phyloP scores from a whole-genome alignment of 176 grass and related monocot genomes.

The Paspalum vaginatum region DNA sequence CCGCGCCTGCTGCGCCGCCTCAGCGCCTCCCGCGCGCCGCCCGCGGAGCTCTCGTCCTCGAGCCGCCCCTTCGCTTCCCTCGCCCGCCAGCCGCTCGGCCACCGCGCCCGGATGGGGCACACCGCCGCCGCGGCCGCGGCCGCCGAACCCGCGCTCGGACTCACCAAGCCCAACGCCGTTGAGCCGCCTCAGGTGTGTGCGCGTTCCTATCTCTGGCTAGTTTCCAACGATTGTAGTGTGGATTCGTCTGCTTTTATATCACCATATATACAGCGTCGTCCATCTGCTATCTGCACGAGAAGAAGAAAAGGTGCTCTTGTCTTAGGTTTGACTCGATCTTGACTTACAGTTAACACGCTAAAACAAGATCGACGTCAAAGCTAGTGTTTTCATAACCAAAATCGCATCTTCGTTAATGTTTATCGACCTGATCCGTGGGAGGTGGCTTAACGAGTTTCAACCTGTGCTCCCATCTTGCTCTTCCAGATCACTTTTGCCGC shows the following conservation, averaged over 20 bases:
- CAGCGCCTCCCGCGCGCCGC: constrained; percentile 5
- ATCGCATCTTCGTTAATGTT: constrained; percentile 10
- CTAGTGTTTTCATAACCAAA: neutral
- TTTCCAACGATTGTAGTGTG: constrained; percentile 7
- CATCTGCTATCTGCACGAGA: neutral
- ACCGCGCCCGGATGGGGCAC: constrained; percentile 72
- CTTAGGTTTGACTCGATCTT: constrained; percentile 26
- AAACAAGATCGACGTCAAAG: constrained; percentile 32
- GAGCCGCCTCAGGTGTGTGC: constrained; percentile 70
- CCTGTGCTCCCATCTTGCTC: neutral
- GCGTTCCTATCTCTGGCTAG: neutral
- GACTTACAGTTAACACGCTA: neutral
- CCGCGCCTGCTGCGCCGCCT: constrained; percentile 37
- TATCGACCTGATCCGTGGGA: neutral
- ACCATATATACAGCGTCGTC: neutral
- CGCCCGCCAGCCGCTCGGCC: constrained; percentile 27
- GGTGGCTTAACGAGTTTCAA: constrained; percentile 26
- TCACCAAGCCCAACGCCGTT: constrained; percentile 73
- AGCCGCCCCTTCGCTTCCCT: constrained; percentile 11
- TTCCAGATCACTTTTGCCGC: constrained; percentile 71
- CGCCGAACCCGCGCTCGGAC: constrained; percentile 60
- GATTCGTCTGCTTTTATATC: constrained; percentile 28
- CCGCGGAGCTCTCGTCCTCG: constrained; percentile 26
- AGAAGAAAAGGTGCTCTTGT: neutral
- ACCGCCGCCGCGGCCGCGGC: constrained; percentile 42